Evolutionary conservation across 2,329 filamentous ascomycete species (phyloP).

Genomic region (Stemphylium vesicarium): DNA sequence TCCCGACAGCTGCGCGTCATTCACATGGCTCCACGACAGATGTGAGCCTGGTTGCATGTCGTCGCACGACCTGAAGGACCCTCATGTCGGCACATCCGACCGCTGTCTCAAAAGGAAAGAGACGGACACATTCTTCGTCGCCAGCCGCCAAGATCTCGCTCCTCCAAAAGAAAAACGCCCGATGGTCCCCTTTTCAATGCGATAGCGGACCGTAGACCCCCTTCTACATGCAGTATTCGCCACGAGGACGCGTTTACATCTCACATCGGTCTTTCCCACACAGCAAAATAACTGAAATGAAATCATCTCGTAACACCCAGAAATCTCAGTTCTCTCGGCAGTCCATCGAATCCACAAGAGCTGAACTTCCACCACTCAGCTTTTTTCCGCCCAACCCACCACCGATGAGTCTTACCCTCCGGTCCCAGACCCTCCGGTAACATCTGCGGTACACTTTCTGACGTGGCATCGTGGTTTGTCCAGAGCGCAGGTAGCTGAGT

Average conservation of each 20-base stretch:
- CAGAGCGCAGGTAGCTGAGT: conserved; percentile 18
- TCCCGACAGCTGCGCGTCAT: too few species aligned
- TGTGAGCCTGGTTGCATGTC: neutral
- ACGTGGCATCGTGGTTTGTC: conserved; percentile 23
- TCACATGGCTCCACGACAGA: neutral
- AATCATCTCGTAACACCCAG: too few species aligned
- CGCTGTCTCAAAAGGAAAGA: neutral
- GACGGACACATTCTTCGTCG: neutral
- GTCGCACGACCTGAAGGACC: neutral
- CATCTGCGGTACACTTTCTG: conserved; percentile 13
- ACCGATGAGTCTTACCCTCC: conserved; percentile 67
- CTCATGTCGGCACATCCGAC: neutral
- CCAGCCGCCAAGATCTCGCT: too few species aligned
- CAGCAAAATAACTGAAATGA: too few species aligned
- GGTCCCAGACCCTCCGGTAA: conserved; percentile 57
- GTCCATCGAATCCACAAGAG: conserved; percentile 21
- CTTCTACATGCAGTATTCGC: too few species aligned
- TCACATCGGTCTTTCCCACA: neutral
- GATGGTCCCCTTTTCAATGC: too few species aligned
- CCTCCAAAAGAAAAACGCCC: too few species aligned
- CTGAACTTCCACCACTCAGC: conserved; percentile 29
- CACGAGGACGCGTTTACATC: neutral
- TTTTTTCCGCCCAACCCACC: conserved; percentile 67
- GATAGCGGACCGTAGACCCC: too few species aligned
- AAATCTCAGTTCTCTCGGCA: conserved; percentile 17